Base-by-base conservation (phyloP, 441 rosid species). In the Erysimum cheiri region DNA sequence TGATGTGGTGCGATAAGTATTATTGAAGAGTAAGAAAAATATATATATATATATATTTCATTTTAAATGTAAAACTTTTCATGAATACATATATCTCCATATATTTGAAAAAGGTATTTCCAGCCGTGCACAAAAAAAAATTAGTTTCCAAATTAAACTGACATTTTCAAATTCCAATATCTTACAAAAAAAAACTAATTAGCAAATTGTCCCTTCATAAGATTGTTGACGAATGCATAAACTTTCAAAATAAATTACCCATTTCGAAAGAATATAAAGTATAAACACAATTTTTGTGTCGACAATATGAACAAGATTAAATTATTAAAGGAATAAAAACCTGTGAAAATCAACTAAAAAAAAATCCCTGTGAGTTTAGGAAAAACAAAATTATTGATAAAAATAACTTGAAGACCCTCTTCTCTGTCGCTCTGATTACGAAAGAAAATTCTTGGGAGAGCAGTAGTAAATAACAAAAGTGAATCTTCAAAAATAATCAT, bases 381-480 rank as follows among this genome's bases (percentile, higher is more conserved):
- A 4, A 31, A 31, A 31, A 29, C 5, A 3, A 31, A 31, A 31
- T 31, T 31, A 4, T 31, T 31, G 5, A 3, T 31, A 6, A 41
- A n/a, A 41, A 41, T 1, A 2, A 41, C 8, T 15, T 15, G 4
- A 46, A 17, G 31, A 17, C n/a, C 6, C 3, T 15, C 15, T 44
- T 47, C 49, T 46, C 47, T 53, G 55, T 22, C 17, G 36, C 47
- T 29, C 10, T 50, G 73, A 15, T 46, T 47, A 48, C n/a, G 73
- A 50, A 31, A 12, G 24, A 13, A 49, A 39, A 29, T 7, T 19
- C 15, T 17, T 29, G 24, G 26, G 24, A 31, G 49, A 28, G 37
- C 41, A 69, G 35, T 50, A 35, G 56, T 44, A 63, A 33, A 63
- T 56, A 56, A 46, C 8, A 28, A 49, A 33, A 41, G 15, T 67